Evolutionary conservation across 331 rosid species (phyloP).

Genomic region (Stylosanthes scabra): DNA sequence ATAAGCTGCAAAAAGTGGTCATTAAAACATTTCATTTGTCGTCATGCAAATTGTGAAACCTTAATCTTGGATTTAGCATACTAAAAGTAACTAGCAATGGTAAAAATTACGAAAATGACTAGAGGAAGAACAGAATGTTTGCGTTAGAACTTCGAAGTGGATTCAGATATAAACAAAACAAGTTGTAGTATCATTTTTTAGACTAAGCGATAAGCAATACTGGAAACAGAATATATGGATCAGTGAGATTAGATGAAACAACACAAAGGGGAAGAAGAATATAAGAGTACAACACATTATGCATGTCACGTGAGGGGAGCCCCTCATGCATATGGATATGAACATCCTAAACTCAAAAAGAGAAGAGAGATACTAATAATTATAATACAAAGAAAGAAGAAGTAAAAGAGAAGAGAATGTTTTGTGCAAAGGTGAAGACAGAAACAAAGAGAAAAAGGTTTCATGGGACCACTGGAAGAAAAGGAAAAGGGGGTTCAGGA

Average conservation of each 20-base stretch:
- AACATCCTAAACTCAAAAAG: not conserved
- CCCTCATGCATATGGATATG: not conserved
- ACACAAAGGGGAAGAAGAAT: slow-evolving; percentile 2
- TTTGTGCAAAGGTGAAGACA: slow-evolving; percentile 57
- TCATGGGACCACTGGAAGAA: slow-evolving; percentile 37
- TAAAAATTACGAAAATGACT: slow-evolving; percentile 19
- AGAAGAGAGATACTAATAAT: too few relatives aligned
- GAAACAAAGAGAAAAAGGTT: slow-evolving; percentile 48
- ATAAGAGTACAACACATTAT: not conserved
- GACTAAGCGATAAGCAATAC: too few relatives aligned
- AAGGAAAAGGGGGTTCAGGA: slow-evolving; percentile 43
- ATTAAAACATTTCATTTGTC: slow-evolving; percentile 37
- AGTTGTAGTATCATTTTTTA: not conserved
- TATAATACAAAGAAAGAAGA: too few relatives aligned
- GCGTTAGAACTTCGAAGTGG: slow-evolving; percentile 30
- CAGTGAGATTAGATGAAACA: not conserved
- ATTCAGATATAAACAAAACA: slow-evolving; percentile 28
- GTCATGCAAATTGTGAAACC: slow-evolving; percentile 11
- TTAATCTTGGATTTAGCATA: not conserved
- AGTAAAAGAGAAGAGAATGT: slow-evolving; percentile 53
- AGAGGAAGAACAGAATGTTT: slow-evolving; percentile 41
- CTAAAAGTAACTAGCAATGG: not conserved
- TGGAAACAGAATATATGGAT: too few relatives aligned
- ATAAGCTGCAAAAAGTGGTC: slow-evolving; percentile 14
- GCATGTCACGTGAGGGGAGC: slow-evolving; percentile 41